A percentile compares a stretch with the other conserved stretches of the same genome.
phyloP scores from a whole-genome alignment of 306 rosid genomes.

The Begonia peltatifolia region DNA sequence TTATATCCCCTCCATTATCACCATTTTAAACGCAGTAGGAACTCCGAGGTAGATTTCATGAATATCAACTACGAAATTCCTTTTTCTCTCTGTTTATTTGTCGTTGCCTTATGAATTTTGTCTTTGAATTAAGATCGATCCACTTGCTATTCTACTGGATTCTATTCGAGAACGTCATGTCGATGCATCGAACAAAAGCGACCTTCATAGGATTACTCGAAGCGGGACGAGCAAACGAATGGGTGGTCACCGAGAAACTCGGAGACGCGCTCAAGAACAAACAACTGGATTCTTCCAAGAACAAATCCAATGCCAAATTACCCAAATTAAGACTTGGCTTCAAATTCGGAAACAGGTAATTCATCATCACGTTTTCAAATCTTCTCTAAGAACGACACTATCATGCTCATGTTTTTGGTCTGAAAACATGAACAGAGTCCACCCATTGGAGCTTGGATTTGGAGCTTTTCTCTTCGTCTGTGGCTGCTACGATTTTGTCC shows the following conservation, averaged over 20 bases:
- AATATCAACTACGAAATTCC: not conserved
- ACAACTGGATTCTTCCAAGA: slow-evolving; percentile 62
- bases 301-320: slow-evolving; percentile 36
- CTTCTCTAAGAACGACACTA: not conserved
- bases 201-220: slow-evolving; percentile 76
- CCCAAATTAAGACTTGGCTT: slow-evolving; percentile 33
- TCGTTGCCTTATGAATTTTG: not conserved
- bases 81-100: not conserved
- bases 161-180: slow-evolving; percentile 97
- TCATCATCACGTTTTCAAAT: too few relatives aligned
- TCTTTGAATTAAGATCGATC: slow-evolving; percentile 48
- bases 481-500: slow-evolving; percentile 89
- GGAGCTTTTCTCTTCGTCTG: slow-evolving; percentile 77
- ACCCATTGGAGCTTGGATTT: slow-evolving; percentile 81
- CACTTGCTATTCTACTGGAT: slow-evolving; percentile 96
- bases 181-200: slow-evolving; percentile 94
- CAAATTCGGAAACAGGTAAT: slow-evolving; percentile 63
- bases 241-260: slow-evolving; percentile 97
- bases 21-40: slow-evolving; percentile 95
- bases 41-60: slow-evolving; percentile 66
- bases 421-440: slow-evolving; percentile 33
- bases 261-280: slow-evolving; percentile 73
- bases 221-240: slow-evolving; percentile 79
- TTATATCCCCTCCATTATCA: slow-evolving; percentile 88
- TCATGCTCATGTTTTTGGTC: too few relatives aligned